These are phyloP conservation scores for Gossypium lobatum DNA, from an alignment of 441 rosid genomes.

Conservation along the genomic window DNA sequence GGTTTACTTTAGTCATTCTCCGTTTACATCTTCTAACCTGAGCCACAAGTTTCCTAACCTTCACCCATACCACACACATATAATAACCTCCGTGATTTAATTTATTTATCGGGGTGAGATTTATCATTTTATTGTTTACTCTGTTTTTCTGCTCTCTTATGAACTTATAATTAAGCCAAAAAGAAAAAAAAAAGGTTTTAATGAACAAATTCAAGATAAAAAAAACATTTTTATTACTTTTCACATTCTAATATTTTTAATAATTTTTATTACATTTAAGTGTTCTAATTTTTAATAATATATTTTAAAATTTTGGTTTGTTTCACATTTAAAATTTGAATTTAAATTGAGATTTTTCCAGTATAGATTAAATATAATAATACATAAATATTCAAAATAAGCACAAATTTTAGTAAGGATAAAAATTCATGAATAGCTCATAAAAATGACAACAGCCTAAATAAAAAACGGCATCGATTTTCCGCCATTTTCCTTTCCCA, in stretches of 20 bases:
- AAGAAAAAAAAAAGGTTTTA: background rate
- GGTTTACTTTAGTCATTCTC: slow-evolving; percentile 11
- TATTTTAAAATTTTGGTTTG: too few species aligned
- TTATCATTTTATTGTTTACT: slow-evolving; percentile 4
- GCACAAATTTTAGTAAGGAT: too few species aligned
- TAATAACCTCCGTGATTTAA: slow-evolving; percentile 17
- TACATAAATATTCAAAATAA: too few species aligned
- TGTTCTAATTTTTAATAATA: too few species aligned
- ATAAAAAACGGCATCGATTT: background rate
- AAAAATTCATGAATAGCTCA: background rate
- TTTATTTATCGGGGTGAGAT: slow-evolving; percentile 23
- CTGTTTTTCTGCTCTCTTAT: background rate
- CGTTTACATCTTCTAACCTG: background rate
- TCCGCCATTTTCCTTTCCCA: background rate
- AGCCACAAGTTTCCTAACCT: slow-evolving; percentile 25
- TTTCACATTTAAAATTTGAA: too few species aligned
- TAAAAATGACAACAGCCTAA: background rate
- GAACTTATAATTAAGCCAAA: background rate
- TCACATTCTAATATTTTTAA: too few species aligned
- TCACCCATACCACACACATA: slow-evolving; percentile 13
- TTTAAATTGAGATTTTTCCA: too few species aligned
- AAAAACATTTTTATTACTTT: too few species aligned
- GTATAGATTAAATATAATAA: too few species aligned
- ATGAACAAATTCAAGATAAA: too few species aligned
- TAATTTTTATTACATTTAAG: too few species aligned